Evolutionary conservation across 305 asterid species (phyloP).

Genomic region (Solanum aculeatissimum): DNA sequence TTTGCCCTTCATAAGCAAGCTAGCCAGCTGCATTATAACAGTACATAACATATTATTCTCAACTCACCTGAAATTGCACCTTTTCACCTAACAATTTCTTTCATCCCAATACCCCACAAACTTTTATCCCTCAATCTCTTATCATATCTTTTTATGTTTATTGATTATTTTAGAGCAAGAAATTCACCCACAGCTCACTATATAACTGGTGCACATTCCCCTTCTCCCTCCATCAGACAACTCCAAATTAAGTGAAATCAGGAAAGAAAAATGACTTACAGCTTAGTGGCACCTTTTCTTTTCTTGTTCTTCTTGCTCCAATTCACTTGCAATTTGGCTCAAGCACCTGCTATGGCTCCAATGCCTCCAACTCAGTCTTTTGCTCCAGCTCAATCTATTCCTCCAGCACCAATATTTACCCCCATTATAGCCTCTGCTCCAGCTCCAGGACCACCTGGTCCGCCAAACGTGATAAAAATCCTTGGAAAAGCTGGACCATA

Average conservation of each 20-base stretch:
- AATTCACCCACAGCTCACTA: background rate
- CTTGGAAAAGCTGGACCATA: conserved; percentile 32
- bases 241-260: background rate
- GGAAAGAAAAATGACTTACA: conserved; percentile 9
- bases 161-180: background rate
- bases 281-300: background rate
- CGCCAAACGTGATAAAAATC: conserved; percentile 25
- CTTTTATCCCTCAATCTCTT: background rate
- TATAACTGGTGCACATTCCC: background rate
- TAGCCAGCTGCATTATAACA: background rate
- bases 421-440: background rate
- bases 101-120: background rate
- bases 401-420: background rate
- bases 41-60: background rate
- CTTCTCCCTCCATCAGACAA: background rate
- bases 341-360: conserved; percentile 21
- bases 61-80: background rate
- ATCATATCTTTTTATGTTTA: background rate
- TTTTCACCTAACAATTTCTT: background rate
- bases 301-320: conserved; percentile 5
- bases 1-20: background rate
- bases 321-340: conserved; percentile 15
- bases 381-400: background rate
- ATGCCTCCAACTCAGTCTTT: background rate
- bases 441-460: conserved; percentile 5